Conservation (phyloP, 768 basidiomycete species). For the Rhodosporidiobolus sp. region DNA sequence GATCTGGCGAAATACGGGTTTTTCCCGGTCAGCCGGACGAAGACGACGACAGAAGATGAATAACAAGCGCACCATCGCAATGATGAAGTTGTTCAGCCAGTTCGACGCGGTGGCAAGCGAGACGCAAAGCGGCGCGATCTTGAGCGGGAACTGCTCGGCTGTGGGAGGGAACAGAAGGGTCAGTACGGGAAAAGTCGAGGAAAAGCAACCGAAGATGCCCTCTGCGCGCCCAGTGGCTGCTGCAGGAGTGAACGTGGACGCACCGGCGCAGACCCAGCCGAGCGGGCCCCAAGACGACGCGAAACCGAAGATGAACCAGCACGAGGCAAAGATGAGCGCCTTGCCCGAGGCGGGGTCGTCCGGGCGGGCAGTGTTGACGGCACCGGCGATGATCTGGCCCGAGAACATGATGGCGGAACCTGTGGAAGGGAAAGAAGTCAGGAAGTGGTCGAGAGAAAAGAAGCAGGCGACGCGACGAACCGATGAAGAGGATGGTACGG, state of each 20-base stretch:
- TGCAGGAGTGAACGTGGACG: background rate
- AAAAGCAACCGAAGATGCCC: background rate
- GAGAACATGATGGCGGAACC: conserved; percentile 37
- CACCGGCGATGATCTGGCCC: conserved; percentile 27
- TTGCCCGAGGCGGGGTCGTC: conserved; percentile 32
- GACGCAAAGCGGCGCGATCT: conserved; percentile 36
- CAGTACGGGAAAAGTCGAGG: background rate
- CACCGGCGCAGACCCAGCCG: too few relatives aligned
- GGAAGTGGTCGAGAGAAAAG: too few relatives aligned
- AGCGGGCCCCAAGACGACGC: conserved; percentile 14
- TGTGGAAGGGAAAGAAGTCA: conserved; percentile 36
- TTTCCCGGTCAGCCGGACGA: background rate
- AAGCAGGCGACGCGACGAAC: too few relatives aligned
- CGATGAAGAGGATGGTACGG: conserved; percentile 10
- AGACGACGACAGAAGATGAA: background rate
- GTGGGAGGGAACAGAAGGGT: conserved; percentile 3
- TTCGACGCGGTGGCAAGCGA: conserved; percentile 36
- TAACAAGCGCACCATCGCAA: background rate
- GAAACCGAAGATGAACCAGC: conserved; percentile 37
- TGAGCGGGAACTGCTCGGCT: conserved; percentile 39
- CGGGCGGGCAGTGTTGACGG: conserved; percentile 16
- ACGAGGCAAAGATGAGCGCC: conserved; percentile 36
- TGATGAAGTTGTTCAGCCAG: conserved; percentile 36
- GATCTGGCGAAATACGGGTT: background rate
- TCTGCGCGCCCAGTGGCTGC: background rate